Base-by-base conservation (phyloP, 2,329 filamentous ascomycete genomes). In the Trichoderma brevicompactum region DNA sequence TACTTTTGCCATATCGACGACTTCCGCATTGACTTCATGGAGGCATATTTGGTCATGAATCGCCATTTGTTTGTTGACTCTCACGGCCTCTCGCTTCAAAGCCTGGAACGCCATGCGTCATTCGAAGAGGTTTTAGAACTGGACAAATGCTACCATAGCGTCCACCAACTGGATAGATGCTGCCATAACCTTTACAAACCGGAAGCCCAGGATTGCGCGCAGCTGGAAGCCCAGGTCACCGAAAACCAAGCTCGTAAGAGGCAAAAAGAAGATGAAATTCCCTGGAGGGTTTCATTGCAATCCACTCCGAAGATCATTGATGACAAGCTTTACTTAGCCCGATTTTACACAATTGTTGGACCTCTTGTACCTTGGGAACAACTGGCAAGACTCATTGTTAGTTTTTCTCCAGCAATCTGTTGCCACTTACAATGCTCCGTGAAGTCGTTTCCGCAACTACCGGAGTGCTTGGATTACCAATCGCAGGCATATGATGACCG, bases 31-130 rank as follows among this genome's bases (percentile, higher is more conserved):
- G 5, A 7, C 8, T 60, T 60, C 10, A 50, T 50, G 56, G 34
- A 49, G 5, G 44, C 34, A 17, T 41, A 60, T 17, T 10, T 60
- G 44, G 13, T 50, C 34, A 60, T 60, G 56, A 50, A 32, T 6
- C 19, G 34, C 3, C 15, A 50, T 41, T 60, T 50, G 7, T 17
- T 32, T 28, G 56, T 44, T 8, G 13, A 7, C 15, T 41, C 44
- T 40, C 56, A 50, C 44, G 44, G 56, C 3, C 17, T 60, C 17
- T 15, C 46, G 6, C 44, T 60, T 12, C 12, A 32, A 28, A 38
- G 15, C 19, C 15, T 60, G 6, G 13, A 41, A 19, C 46, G 34
- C 5, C 10, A 23, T 7, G 17, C 19, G 8, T 19, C 34, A 10
- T 60, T 32, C 32, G 44, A 50, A 7, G 41, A 48, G 5, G 5